Evolutionary conservation across 345 rosid genomes (phyloP), one percentile per base, ranked within the genome.

Genomic region (Turnera subulata): DNA sequence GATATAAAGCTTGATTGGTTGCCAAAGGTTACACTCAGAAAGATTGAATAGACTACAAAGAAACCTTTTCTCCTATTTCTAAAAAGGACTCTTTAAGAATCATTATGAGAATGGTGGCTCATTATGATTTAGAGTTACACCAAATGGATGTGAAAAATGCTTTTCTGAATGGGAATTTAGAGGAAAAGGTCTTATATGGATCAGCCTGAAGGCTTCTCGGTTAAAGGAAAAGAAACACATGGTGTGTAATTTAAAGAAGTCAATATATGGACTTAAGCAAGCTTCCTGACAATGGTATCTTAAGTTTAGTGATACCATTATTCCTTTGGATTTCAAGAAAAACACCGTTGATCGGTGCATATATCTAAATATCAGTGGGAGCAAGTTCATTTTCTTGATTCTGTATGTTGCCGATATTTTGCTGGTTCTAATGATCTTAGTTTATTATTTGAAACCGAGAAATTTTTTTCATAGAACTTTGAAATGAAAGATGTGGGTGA

Each of bases 161-260:
- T 21, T 48, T 48, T 22, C 51, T 19, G 17, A 18, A 32, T 52
- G 23, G 15, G 29, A 9, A 52, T 2, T 1, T 52, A 26, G 22
- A 52, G 2, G 56, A 52, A 52, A 38, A 52, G 1, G 29, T 52
- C n/a, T 12, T 52, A 52, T 18, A 32, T 52, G 42, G 22, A 16
- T 14, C 8, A 52, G 9, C 40, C 13, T 18, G n/a, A 52, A 18
- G 40, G 56, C 14, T 32, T 32, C 17, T 10, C 1, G 1, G 56
- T 15, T 25, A 8, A 6, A 32, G 24, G 50, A 18, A 4, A 48
- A 0, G 25, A 48, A 4, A 11, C 35, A 22, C 2, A 17, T 12
- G 17, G 14, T 48, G 0, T 48, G 51, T 2, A 21, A 10, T 5
- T 48, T 21, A 22, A 48, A 21, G 7, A 52, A 52, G 9, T 32